Evolutionary conservation across 78 protist genomes (phyloP), one percentile per base, ranked within the genome.

Genomic region (Capsaspora owczarzaki): DNA sequence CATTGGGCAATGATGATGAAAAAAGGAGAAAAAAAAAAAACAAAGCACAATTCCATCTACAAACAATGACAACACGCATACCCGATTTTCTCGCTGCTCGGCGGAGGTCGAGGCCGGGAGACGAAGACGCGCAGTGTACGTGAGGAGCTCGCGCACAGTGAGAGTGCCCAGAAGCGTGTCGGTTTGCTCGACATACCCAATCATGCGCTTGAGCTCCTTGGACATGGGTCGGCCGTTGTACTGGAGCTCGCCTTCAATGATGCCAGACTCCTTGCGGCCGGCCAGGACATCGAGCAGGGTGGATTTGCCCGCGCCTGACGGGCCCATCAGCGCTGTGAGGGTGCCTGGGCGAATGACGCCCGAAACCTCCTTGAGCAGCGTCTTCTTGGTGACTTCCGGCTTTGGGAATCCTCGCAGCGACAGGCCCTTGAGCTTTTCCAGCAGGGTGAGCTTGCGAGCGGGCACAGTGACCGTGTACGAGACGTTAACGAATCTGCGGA

Each of bases 221-320:
- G 56, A 19, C 12, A 71, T 56, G 35, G 53, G 80, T 0, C 23
- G 35, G 29, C 79, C 79, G n/a, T 82, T 82, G 63, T 61, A 37
- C 40, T 49, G 79, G 33, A 82, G 29, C 38, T 74, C 79, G 56
- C 85, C 85, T 22, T 37, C 69, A 27, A 82, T 82, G 42, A 6
- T 72, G 29, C 85, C 85, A 35, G 49, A 22, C 42, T 23, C 47
- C 79, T 82, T 82, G 68, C 85, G 79, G 29, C 78, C 86, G 25
- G 84, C 1, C 12, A 88, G 1, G 23, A 77, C 76, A 35, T 61
- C 75, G 56, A 88, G 47, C n/a, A 88, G 84, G 0, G 88, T 84
- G 29, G 82, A 38, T 61, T 88, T 88, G 22, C 91, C 91, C n/a
- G 85, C 81, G 8, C 91, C 87, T 2, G 81, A 61, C 41, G 86